phyloP scores from a whole-genome alignment of 345 rosid species.

The Populus simonii region DNA sequence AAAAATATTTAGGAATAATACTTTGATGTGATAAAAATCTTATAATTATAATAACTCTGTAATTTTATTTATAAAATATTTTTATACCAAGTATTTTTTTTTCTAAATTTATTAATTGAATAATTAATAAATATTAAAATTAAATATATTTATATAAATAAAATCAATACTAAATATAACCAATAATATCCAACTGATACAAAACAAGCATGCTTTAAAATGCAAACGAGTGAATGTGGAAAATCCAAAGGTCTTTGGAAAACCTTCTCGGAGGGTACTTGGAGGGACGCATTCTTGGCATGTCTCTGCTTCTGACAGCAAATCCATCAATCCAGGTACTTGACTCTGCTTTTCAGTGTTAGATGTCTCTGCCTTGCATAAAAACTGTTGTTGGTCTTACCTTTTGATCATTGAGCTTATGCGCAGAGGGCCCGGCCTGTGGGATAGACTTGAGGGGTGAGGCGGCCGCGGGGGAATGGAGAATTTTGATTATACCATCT shows the following conservation, averaged over 20 bases:
- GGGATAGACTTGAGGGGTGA: not conserved
- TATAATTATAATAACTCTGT: no score
- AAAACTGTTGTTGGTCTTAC: not conserved
- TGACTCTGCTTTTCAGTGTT: not conserved
- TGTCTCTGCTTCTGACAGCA: conserved; percentile 25
- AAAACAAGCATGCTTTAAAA: conserved; percentile 15
- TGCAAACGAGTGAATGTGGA: conserved; percentile 29
- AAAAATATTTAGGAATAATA: no score
- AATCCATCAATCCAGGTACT: conserved; percentile 31
- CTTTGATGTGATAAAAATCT: no score
- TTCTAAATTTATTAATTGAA: no score
- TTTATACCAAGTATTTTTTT: no score
- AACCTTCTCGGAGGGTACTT: conserved; percentile 24
- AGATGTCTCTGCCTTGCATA: not conserved
- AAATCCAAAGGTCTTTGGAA: conserved; percentile 25
- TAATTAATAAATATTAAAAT: no score
- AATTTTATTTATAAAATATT: no score
- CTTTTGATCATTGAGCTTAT: not conserved
- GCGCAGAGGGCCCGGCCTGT: not conserved
- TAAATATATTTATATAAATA: no score
- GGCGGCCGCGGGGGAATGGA: not conserved
- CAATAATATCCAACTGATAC: not conserved
- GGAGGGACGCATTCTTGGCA: conserved; percentile 29
- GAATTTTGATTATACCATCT: not conserved
- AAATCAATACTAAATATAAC: no score